phyloP scores from a whole-genome alignment of 306 rosid genomes.

The Crotalaria pallida region DNA sequence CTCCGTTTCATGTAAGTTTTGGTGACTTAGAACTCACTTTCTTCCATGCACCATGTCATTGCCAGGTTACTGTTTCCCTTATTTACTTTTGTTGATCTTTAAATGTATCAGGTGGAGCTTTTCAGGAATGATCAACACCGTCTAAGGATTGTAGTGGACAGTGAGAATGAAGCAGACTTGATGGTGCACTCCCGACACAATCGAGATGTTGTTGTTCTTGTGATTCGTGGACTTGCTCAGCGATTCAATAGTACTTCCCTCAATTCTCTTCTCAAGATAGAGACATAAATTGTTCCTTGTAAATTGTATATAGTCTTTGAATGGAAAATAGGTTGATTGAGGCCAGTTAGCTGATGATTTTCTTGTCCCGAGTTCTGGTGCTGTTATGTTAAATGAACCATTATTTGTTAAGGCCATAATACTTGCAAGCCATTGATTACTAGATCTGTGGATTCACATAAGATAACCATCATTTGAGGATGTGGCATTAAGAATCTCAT shows the following conservation, averaged over 20 bases:
- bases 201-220: conserved; percentile 83
- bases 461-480: not conserved
- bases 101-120: conserved; percentile 75
- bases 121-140: conserved; percentile 89
- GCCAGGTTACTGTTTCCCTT: not conserved
- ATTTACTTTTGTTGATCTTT: conserved; percentile 7
- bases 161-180: conserved; percentile 84
- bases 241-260: conserved; percentile 95
- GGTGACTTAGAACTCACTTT: not conserved
- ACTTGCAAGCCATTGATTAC: not conserved
- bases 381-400: not conserved
- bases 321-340: conserved; percentile 10
- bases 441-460: not conserved
- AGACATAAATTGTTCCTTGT: conserved; percentile 33
- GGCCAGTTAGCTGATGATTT: conserved; percentile 10
- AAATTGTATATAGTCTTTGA: conserved; percentile 23
- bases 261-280: conserved; percentile 93
- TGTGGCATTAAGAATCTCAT: not conserved
- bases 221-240: conserved; percentile 93
- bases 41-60: not conserved
- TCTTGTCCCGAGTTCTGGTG: not conserved
- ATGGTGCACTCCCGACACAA: conserved; percentile 96
- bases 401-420: conserved; percentile 7
- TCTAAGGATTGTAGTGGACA: conserved; percentile 74
- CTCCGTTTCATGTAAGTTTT: conserved; percentile 91